Percentiles rank a stretch among this genome's conserved stretches.
These are phyloP conservation scores for Priceomyces medius DNA, from an alignment of 805 yeast genomes.

Conservation along the genomic window DNA sequence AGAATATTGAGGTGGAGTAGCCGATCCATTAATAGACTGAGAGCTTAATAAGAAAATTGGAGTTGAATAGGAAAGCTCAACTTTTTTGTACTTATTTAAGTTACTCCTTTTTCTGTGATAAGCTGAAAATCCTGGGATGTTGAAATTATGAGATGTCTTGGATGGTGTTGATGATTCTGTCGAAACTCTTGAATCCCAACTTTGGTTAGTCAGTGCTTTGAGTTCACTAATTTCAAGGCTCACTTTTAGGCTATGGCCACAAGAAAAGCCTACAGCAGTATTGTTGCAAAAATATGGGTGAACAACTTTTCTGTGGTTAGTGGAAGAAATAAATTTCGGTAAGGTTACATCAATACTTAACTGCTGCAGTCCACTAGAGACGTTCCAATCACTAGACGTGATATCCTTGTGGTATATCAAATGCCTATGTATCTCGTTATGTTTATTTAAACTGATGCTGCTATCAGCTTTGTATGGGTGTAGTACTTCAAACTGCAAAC, in stretches of 20 bases:
- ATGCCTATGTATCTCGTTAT: constrained; percentile 7
- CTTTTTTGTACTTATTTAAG: constrained; percentile 9
- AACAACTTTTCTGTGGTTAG: constrained; percentile 6
- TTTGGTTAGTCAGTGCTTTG: not conserved
- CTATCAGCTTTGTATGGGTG: not conserved
- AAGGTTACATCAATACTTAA: constrained; percentile 1
- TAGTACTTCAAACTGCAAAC: constrained; percentile 6
- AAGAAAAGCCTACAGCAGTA: constrained; percentile 8
- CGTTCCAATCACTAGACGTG: constrained; percentile 3
- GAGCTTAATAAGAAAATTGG: constrained; percentile 12
- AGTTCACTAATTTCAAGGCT: constrained; percentile 13
- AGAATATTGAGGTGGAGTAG: constrained; percentile 13
- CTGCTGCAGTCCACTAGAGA: not conserved
- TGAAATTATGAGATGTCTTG: not conserved
- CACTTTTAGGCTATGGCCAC: constrained; percentile 11
- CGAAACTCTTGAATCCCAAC: not conserved
- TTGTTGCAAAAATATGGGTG: constrained; percentile 10
- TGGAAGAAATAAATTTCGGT: constrained; percentile 5
- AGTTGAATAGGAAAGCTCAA: constrained; percentile 14
- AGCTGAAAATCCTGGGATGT: constrained; percentile 9
- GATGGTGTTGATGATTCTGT: not conserved
- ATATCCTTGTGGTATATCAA: constrained; percentile 5
- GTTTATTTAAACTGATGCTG: constrained; percentile 1
- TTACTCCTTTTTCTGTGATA: constrained; percentile 5
- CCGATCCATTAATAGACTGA: constrained; percentile 11